Percentiles rank a stretch among this genome's conserved stretches.
phyloP scores from a whole-genome alignment of 164 flowering plant genomes.

The Brasenia schreberi region DNA sequence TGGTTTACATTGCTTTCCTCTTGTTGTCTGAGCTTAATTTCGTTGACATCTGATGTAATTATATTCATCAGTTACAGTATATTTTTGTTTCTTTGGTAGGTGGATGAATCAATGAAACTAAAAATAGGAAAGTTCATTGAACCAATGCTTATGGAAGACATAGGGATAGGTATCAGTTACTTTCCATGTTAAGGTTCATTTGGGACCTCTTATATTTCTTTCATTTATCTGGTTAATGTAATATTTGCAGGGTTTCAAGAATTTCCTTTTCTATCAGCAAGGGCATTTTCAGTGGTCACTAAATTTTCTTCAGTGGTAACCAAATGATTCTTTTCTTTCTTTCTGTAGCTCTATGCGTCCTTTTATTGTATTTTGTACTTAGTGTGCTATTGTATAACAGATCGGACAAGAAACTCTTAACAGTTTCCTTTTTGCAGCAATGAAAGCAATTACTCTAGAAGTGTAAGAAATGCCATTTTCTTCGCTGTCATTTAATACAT shows the following conservation, averaged over 20 bases:
- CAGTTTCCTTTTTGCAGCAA: constrained; percentile 54
- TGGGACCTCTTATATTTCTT: neutral
- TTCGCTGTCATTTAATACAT: neutral
- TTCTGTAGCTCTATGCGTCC: neutral
- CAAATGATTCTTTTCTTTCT: neutral
- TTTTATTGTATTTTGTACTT: neutral
- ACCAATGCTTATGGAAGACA: constrained; percentile 49
- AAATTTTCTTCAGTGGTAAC: constrained; percentile 78
- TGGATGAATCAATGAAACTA: constrained; percentile 21
- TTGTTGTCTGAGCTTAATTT: neutral
- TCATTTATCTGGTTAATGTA: neutral
- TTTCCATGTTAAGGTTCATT: neutral
- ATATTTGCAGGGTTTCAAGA: constrained; percentile 52
- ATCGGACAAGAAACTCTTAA: constrained; percentile 42
- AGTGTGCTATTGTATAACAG: constrained; percentile 18
- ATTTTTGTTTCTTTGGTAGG: constrained; percentile 20
- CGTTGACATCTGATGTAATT: neutral
- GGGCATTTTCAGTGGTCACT: constrained; percentile 54
- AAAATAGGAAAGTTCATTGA: constrained; percentile 33
- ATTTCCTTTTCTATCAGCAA: constrained; percentile 84
- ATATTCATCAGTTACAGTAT: neutral
- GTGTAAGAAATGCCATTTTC: constrained; percentile 36
- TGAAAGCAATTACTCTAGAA: constrained; percentile 50
- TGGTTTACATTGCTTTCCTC: neutral
- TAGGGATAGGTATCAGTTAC: constrained; percentile 33